Evolutionary conservation across 345 rosid genomes (phyloP), one percentile per base, ranked within the genome.

Genomic region (Acer negundo): DNA sequence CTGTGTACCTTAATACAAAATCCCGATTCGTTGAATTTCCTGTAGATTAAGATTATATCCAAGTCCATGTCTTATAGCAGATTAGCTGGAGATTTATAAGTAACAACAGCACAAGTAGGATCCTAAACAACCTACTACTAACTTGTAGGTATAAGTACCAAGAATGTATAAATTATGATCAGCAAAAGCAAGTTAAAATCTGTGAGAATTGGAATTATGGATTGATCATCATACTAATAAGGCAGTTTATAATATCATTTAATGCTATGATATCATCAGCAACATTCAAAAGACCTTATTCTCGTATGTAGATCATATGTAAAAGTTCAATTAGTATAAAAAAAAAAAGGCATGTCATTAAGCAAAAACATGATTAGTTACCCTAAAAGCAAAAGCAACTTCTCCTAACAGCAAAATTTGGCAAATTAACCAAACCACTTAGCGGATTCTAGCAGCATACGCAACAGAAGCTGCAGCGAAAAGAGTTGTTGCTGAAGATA

Each of bases 401-500:
- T 35, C 61, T 63, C 46, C 69, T 17, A 10, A 40, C 46, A 69
- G 19, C 66, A 19, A 76, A 67, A 62, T 0, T 11, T n/a, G 63
- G 51, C 49, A 12, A 51, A 31, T 16, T 23, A 71, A 62, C 53
- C 31, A 40, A 55, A 70, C 53, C 56, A 22, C 66, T 89, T 81
- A 91, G 15, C 88, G 95, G 55, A 72, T 68, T 76, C 82, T 86
- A 35, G 90, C 86, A 55, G 82, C 86, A 82, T 88, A 90, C 4
- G 93, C 95, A 78, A 94, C 62, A 13, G 88, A 85, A 11, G 80
- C 87, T 13, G 95, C 97, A 51, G 92, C 90, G 46, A 91, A 51
- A 75, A 96, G 12, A 3, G 95, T 89, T 55, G 95, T 80, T 19
- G 90, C 90, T 0, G 97, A 90, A 11, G 97, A 88, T 24, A 96